Conservation (phyloP, 1,284 basidiomycete genomes). For the Boletus semigastroideus region DNA sequence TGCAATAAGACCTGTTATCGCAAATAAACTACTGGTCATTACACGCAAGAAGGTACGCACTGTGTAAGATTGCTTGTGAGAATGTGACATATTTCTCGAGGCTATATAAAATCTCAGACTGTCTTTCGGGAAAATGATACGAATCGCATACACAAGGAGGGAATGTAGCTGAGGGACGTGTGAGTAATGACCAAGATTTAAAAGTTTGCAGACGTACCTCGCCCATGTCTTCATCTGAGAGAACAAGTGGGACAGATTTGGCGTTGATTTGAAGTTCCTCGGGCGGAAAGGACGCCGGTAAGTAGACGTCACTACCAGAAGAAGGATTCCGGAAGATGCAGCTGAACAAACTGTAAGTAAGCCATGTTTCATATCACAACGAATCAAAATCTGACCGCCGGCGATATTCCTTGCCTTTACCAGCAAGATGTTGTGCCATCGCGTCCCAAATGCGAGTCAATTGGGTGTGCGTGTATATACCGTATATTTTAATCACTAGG, state of each 20-base stretch:
- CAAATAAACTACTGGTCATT: constrained; percentile 8
- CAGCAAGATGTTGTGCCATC: constrained; percentile 49
- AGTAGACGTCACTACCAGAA: constrained; percentile 43
- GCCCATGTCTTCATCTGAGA: constrained; percentile 24
- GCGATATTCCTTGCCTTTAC: constrained; percentile 55
- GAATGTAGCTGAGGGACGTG: constrained; percentile 46
- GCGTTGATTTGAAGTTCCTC: constrained; percentile 4
- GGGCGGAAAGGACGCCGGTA: constrained; percentile 43
- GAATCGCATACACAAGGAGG: constrained; percentile 51
- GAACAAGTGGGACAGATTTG: constrained; percentile 4
- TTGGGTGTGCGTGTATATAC: constrained; percentile 62
- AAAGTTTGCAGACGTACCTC: constrained; percentile 15
- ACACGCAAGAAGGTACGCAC: constrained; percentile 31
- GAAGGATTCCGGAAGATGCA: constrained; percentile 47
- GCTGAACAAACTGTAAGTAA: constrained; percentile 27
- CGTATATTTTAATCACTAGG: constrained; percentile 60
- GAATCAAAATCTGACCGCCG: constrained; percentile 35
- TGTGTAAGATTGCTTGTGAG: constrained; percentile 60
- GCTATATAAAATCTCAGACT: constrained; percentile 33
- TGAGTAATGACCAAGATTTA: constrained; percentile 11
- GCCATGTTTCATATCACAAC: background rate
- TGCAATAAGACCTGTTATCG: constrained; percentile 41
- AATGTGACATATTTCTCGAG: constrained; percentile 66
- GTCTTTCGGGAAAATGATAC: background rate
- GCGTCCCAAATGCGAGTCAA: constrained; percentile 59